Percentiles rank a stretch among this genome's conserved stretches.
phyloP scores from a whole-genome alignment of 306 rosid species.

The Quercus dentata region DNA sequence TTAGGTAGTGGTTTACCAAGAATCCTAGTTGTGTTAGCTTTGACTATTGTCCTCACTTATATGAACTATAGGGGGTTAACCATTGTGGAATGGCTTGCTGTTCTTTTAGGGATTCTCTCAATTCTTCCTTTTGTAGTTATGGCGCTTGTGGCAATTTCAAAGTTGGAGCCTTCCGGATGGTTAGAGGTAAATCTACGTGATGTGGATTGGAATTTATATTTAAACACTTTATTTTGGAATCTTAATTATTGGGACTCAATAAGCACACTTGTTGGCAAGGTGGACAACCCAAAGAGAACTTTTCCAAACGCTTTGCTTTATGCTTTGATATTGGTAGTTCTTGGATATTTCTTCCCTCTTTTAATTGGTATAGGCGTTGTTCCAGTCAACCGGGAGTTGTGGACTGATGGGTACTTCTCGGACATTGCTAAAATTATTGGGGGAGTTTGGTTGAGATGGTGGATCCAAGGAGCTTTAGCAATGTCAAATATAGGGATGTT shows the following conservation, averaged over 20 bases:
- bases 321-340: constrained; percentile 79
- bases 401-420: constrained; percentile 71
- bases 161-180: constrained; percentile 33
- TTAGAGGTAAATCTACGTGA: constrained; percentile 29
- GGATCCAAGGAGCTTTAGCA: constrained; percentile 89
- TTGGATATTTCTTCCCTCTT: constrained; percentile 75
- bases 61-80: constrained; percentile 48
- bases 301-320: constrained; percentile 46
- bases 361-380: constrained; percentile 71
- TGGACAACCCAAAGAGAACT: no score
- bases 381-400: constrained; percentile 46
- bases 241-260: constrained; percentile 53
- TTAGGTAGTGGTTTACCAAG: neutral
- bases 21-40: constrained; percentile 42
- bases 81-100: constrained; percentile 45
- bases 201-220: constrained; percentile 50
- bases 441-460: constrained; percentile 90
- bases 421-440: constrained; percentile 72
- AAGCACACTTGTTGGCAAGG: constrained; percentile 39
- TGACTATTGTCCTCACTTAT: constrained; percentile 40
- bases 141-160: constrained; percentile 35
- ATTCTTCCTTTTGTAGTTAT: constrained; percentile 39
- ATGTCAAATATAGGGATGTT: constrained; percentile 97
- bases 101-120: constrained; percentile 38
- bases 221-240: constrained; percentile 51